Conservation (phyloP, 306 rosid genomes). For the Albizia julibrissin region DNA sequence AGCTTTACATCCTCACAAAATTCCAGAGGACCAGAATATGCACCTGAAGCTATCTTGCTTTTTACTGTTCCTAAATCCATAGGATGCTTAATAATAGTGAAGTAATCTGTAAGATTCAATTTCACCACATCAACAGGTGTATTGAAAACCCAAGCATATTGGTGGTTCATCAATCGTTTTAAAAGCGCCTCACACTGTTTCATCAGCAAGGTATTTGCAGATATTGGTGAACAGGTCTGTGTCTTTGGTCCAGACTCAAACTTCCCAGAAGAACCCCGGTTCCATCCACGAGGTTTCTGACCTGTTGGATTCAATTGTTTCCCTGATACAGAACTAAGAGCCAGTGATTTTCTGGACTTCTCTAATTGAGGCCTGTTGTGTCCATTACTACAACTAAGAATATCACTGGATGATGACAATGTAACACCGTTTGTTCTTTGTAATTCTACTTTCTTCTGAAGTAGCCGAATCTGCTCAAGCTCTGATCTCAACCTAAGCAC, state of each 20-base stretch:
- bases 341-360: slow-evolving; percentile 38
- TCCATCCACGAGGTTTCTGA: slow-evolving; percentile 52
- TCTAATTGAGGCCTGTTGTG: slow-evolving; percentile 47
- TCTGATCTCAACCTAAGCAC: slow-evolving; percentile 56
- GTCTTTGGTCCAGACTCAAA: slow-evolving; percentile 37
- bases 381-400: slow-evolving; percentile 68
- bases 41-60: slow-evolving; percentile 55
- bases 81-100: slow-evolving; percentile 67
- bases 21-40: slow-evolving; percentile 53
- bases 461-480: slow-evolving; percentile 59
- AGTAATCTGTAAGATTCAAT: slow-evolving; percentile 81
- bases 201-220: slow-evolving; percentile 54
- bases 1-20: slow-evolving; percentile 64
- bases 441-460: slow-evolving; percentile 64
- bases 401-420: slow-evolving; percentile 74
- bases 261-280: slow-evolving; percentile 56
- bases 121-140: slow-evolving; percentile 76
- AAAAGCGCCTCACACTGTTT: slow-evolving; percentile 72
- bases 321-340: slow-evolving; percentile 38
- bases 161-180: slow-evolving; percentile 65
- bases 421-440: slow-evolving; percentile 57
- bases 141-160: slow-evolving; percentile 68
- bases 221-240: slow-evolving; percentile 40
- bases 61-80: slow-evolving; percentile 87
- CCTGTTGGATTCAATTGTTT: slow-evolving; percentile 37